These are phyloP conservation scores for Panicum hallii DNA, from an alignment of 202 grass and related monocot species.

Conservation along the genomic window DNA sequence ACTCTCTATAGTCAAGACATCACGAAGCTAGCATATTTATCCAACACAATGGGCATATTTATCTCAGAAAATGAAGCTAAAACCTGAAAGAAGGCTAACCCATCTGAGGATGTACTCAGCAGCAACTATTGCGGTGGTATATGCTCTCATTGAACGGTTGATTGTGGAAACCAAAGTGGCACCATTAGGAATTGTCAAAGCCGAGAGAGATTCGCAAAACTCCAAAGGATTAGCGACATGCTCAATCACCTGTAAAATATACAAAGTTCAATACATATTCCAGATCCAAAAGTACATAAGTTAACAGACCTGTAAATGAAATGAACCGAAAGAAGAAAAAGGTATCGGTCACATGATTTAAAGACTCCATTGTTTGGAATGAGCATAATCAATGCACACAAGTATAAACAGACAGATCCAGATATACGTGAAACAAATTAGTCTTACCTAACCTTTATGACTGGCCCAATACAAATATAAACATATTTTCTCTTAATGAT, in stretches of 20 bases:
- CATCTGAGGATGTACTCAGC: constrained; percentile 89
- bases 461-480: background rate
- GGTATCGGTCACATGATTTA: background rate
- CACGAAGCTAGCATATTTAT: constrained; percentile 27
- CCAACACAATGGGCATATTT: constrained; percentile 17
- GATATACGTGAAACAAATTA: background rate
- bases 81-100: constrained; percentile 49
- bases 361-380: background rate
- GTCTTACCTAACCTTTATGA: background rate
- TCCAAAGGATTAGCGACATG: constrained; percentile 77
- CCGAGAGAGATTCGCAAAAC: constrained; percentile 80
- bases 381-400: background rate
- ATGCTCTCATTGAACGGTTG: constrained; percentile 86
- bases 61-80: constrained; percentile 26
- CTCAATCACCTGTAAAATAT: constrained; percentile 83
- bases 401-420: background rate
- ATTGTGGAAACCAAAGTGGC: constrained; percentile 85
- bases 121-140: constrained; percentile 75
- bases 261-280: constrained; percentile 30
- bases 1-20: constrained; percentile 17
- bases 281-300: background rate
- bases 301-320: constrained; percentile 11
- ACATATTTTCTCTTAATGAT: constrained; percentile 11
- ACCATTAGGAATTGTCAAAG: constrained; percentile 66
- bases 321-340: background rate